Evolutionary conservation across 2,329 filamentous ascomycete species (phyloP).

Genomic region (Aspergillus sergii): DNA sequence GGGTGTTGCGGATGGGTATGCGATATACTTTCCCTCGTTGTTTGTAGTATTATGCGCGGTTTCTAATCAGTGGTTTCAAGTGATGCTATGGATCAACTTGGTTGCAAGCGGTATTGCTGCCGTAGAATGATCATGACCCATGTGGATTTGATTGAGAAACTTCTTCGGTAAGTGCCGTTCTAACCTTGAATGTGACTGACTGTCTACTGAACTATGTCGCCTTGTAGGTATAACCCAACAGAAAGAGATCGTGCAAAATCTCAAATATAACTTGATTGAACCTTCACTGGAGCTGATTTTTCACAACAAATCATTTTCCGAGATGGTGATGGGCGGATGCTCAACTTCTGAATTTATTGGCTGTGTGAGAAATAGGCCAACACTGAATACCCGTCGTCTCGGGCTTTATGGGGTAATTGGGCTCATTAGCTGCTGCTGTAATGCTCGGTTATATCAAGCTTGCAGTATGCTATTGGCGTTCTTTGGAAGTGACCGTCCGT

Average conservation of each 20-base stretch:
- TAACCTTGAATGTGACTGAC: not conserved
- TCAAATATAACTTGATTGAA: constrained; percentile 14
- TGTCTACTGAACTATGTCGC: constrained; percentile 1
- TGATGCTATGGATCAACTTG: constrained; percentile 93
- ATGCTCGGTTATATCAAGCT: not conserved
- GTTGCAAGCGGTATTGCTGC: constrained; percentile 95
- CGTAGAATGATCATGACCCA: constrained; percentile 99
- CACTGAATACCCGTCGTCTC: not conserved
- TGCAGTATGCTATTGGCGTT: not conserved
- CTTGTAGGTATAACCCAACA: constrained; percentile 34
- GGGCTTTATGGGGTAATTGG: not conserved
- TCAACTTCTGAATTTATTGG: not conserved
- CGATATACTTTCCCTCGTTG: constrained; percentile 13
- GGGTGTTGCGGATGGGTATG: constrained; percentile 72
- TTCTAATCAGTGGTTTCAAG: constrained; percentile 50
- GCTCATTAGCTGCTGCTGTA: too few species aligned
- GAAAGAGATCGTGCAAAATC: constrained; percentile 31
- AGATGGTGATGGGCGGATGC: not conserved
- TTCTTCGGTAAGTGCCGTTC: constrained; percentile 71
- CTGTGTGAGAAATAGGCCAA: not conserved
- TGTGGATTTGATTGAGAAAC: constrained; percentile 97
- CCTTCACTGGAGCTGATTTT: not conserved
- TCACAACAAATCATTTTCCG: not conserved
- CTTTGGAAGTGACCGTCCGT: not conserved
- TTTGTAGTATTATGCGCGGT: not conserved